phyloP scores from a whole-genome alignment of 768 basidiomycete species.

The Dioszegia crocea region DNA sequence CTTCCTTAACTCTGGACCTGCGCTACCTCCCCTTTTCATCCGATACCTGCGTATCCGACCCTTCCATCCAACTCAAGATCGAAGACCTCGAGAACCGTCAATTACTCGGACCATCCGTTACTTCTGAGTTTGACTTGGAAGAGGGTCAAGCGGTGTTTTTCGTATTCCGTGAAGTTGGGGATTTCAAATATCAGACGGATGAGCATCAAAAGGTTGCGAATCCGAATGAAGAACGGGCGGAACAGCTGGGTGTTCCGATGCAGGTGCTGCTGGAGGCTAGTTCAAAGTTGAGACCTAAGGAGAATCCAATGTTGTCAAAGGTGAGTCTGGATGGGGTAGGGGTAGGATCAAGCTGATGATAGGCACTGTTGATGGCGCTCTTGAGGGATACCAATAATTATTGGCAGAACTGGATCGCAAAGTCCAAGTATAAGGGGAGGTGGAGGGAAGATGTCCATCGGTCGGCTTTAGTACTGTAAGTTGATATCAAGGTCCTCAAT shows the following conservation, averaged over 20 bases:
- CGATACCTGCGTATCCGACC: slow-evolving; percentile 54
- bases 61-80: slow-evolving; percentile 59
- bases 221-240: slow-evolving; percentile 52
- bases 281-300: slow-evolving; percentile 55
- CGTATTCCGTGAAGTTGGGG: slow-evolving; percentile 68
- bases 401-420: slow-evolving; percentile 86
- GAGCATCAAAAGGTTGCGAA: slow-evolving; percentile 46
- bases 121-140: slow-evolving; percentile 59
- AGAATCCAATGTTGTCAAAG: slow-evolving; percentile 71
- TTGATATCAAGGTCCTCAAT: too few relatives aligned
- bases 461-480: slow-evolving; percentile 74
- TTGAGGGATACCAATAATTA: slow-evolving; percentile 66
- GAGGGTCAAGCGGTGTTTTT: slow-evolving; percentile 93
- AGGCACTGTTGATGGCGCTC: slow-evolving; percentile 28
- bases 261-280: slow-evolving; percentile 56
- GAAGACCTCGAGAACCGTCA: slow-evolving; percentile 62
- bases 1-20: slow-evolving; percentile 57
- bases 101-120: slow-evolving; percentile 67
- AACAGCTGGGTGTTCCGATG: slow-evolving; percentile 54
- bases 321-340: slow-evolving; percentile 44
- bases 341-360: not conserved
- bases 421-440: slow-evolving; percentile 80
- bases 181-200: slow-evolving; percentile 33
- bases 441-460: slow-evolving; percentile 96
- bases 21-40: slow-evolving; percentile 66